Base-by-base conservation (phyloP, 352 stramenopile genomes). In the Phytophthora sojae region DNA sequence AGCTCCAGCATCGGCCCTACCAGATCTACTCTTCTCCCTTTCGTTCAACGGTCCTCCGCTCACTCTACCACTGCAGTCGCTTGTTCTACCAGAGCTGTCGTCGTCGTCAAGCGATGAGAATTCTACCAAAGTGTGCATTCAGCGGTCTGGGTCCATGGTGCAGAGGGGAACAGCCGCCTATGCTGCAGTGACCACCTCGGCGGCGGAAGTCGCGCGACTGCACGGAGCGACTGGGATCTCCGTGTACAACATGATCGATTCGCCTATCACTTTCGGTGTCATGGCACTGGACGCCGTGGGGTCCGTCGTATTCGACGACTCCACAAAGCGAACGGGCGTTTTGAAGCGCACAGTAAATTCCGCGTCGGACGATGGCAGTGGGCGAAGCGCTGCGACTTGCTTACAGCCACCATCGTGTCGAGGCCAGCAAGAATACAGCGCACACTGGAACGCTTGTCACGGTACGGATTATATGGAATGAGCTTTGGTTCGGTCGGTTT, bases 241-340 rank as follows among this genome's bases (percentile, higher is more conserved):
- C n/a, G 73, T 93, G 11, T 90, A 82, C 69, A 93, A 91, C 67
- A 93, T 93, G 85, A 68, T 85, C 29, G 77, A 92, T 30, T 66
- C 76, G 6, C 83, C 85, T 0, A 76, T 93, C n/a, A 71, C 85
- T 57, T 86, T 93, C 52, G 85, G 85, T 12, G 50, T 65, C 6
- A 91, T 91, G 82, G 82, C 81, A 6, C 69, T 93, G 12, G 55
- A 80, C 26, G 53, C 75, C 3, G 61, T 91, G n/a, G 76, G 69
- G 39, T 69, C 79, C 1, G 57, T 93, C 19, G 29, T 82, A 0
- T 71, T 93, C 21, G 78, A 91, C 54, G 80, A 77, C 4, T 50
- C 58, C 6, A 71, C 69, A 19, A 90, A 88, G 58, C 73, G 79
- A 64, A 73, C 61, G 0, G 76, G 67, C 0, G 67, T 86, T 42